Conservation (phyloP, 495 filamentous ascomycete species). For the Rhypophila decipiens region DNA sequence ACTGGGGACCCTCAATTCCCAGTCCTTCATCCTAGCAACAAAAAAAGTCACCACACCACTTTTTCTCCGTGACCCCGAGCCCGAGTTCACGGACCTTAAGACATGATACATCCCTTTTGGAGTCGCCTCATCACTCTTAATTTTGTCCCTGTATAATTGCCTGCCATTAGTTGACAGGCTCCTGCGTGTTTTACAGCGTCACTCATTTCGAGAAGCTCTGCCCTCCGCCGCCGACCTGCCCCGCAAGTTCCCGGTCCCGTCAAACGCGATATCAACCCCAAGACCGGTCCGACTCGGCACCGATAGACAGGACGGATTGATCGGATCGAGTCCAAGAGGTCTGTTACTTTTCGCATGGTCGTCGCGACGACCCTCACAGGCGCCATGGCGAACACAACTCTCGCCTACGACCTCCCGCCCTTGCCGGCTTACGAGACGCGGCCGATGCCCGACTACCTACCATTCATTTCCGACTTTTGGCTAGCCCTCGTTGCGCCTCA, state of each 20-base stretch:
- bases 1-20: not conserved
- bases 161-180: too few relatives aligned
- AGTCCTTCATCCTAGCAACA: not conserved
- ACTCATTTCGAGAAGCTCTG: too few relatives aligned
- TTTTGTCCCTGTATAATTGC: not conserved
- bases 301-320: too few relatives aligned
- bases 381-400: conserved; percentile 39
- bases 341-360: too few relatives aligned
- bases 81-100: not conserved
- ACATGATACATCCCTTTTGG: too few relatives aligned
- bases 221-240: too few relatives aligned
- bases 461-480: conserved; percentile 74
- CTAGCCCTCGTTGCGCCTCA: conserved; percentile 70
- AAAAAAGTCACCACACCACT: too few relatives aligned
- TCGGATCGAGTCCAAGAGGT: too few relatives aligned
- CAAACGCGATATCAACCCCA: too few relatives aligned
- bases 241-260: too few relatives aligned
- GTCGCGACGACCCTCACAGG: not conserved
- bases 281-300: too few relatives aligned
- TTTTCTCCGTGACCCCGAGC: not conserved
- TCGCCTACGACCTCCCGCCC: conserved; percentile 56
- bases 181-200: not conserved
- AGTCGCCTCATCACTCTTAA: not conserved
- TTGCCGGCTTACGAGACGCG: conserved; percentile 66
- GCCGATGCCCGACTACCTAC: conserved; percentile 62